Evolutionary conservation across 768 basidiomycete genomes (phyloP).

Genomic region (Auricularia auricula-judae): DNA sequence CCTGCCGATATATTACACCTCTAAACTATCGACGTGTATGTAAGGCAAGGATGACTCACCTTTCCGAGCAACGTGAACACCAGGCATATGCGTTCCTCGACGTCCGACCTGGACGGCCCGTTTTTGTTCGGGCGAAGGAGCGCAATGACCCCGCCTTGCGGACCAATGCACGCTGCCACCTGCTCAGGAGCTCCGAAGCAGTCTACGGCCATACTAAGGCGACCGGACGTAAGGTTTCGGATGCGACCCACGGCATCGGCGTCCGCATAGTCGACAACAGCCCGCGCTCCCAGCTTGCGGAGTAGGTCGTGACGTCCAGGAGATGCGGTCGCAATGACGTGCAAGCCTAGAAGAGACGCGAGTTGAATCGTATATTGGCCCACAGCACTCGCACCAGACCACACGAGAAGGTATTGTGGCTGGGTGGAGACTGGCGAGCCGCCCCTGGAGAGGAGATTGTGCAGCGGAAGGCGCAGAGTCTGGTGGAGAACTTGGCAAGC

Average conservation of each 20-base stretch:
- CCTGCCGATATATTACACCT: too few relatives aligned
- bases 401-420: not conserved
- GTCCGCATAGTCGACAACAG: slow-evolving; percentile 31
- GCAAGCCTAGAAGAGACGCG: too few relatives aligned
- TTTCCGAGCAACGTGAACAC: too few relatives aligned
- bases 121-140: too few relatives aligned
- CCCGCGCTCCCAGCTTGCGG: slow-evolving; percentile 28
- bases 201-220: slow-evolving; percentile 25
- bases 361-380: too few relatives aligned
- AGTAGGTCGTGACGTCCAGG: slow-evolving; percentile 28
- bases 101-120: too few relatives aligned
- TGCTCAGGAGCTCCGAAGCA: slow-evolving; percentile 20
- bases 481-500: slow-evolving; percentile 9
- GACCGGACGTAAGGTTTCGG: slow-evolving; percentile 20
- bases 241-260: slow-evolving; percentile 26
- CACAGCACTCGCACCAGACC: not conserved
- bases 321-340: slow-evolving; percentile 31
- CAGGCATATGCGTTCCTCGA: too few relatives aligned
- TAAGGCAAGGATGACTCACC: too few relatives aligned
- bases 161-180: too few relatives aligned
- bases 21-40: too few relatives aligned
- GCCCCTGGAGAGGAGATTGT: not conserved
- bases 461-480: slow-evolving; percentile 6
- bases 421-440: too few relatives aligned
- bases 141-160: too few relatives aligned